phyloP scores from a whole-genome alignment of 306 rosid genomes.

The Potentilla sterilis region DNA sequence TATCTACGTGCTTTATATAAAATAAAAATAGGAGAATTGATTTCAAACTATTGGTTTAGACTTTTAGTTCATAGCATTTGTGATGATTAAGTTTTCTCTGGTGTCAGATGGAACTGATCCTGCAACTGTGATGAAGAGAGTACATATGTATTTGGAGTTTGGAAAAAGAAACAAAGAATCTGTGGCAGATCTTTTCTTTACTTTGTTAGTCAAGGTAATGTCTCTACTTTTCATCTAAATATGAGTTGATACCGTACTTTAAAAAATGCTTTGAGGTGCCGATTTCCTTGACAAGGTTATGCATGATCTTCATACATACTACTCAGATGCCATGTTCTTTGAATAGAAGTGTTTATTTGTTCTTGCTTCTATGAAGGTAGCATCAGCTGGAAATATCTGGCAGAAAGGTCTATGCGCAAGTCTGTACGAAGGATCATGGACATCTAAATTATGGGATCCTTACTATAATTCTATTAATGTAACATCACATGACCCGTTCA shows the following conservation, averaged over 20 bases:
- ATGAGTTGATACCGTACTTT: background rate
- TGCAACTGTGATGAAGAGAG: constrained; percentile 3
- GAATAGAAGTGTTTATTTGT: background rate
- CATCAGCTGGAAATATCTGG: constrained; percentile 14
- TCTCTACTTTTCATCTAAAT: background rate
- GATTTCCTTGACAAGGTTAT: background rate
- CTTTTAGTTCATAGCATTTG: background rate
- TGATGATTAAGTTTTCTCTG: background rate
- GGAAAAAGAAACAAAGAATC: constrained; percentile 14
- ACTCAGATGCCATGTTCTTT: background rate
- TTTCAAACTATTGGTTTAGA: background rate
- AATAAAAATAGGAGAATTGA: background rate
- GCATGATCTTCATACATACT: background rate
- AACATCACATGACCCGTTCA: background rate
- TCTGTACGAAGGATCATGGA: constrained; percentile 17
- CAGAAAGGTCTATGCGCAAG: constrained; percentile 18
- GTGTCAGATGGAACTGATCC: constrained; percentile 20
- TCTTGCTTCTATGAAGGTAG: background rate
- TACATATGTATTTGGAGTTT: background rate
- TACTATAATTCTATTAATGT: constrained; percentile 2
- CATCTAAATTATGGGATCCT: constrained; percentile 16
- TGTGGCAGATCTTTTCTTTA: constrained; percentile 9
- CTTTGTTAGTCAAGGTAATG: constrained; percentile 17
- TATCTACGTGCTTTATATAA: background rate
- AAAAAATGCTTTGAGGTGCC: background rate